Percentiles rank a stretch among this genome's conserved stretches.
phyloP scores from a whole-genome alignment of 2,329 filamentous ascomycete genomes.

The Ophidiomyces ophidiicola region DNA sequence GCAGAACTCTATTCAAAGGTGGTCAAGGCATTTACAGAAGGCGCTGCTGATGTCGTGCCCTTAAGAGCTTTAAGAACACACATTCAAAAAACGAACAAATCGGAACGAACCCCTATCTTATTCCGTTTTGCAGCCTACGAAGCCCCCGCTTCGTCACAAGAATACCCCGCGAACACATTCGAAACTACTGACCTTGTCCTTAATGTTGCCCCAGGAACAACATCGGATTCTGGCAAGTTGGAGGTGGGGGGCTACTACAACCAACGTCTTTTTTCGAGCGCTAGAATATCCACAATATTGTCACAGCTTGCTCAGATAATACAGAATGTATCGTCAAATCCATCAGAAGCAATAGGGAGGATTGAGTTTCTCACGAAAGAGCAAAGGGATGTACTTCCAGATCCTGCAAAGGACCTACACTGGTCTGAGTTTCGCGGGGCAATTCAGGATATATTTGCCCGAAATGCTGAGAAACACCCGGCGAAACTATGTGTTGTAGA shows the following conservation, averaged over 20 bases:
- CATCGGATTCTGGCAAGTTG: constrained; percentile 16
- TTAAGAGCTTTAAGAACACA: constrained; percentile 30
- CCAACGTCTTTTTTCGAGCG: constrained; percentile 36
- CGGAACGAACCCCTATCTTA: constrained; percentile 30
- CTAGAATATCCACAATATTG: constrained; percentile 33
- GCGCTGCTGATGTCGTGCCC: constrained; percentile 33
- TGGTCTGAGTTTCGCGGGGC: constrained; percentile 35
- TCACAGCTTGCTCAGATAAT: constrained; percentile 34
- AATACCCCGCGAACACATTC: constrained; percentile 34
- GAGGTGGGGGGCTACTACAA: constrained; percentile 35
- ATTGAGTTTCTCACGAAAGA: constrained; percentile 29
- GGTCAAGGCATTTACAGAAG: constrained; percentile 32
- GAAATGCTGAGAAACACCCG: constrained; percentile 50
- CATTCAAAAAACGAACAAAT: constrained; percentile 31
- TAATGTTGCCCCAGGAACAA: constrained; percentile 24
- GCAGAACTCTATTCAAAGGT: constrained; percentile 30
- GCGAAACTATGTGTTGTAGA: constrained; percentile 57
- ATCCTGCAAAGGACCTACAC: constrained; percentile 34
- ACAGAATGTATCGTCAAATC: constrained; percentile 29
- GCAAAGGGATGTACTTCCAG: constrained; percentile 22
- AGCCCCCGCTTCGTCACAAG: constrained; percentile 30
- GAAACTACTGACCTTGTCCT: constrained; percentile 34
- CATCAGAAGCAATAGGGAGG: constrained; percentile 31
- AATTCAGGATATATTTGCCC: constrained; percentile 17
- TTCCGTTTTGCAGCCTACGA: constrained; percentile 39